These are phyloP conservation scores for Podila epigama DNA, from an alignment of 192 early-diverging fungal genomes.

Conservation along the genomic window DNA sequence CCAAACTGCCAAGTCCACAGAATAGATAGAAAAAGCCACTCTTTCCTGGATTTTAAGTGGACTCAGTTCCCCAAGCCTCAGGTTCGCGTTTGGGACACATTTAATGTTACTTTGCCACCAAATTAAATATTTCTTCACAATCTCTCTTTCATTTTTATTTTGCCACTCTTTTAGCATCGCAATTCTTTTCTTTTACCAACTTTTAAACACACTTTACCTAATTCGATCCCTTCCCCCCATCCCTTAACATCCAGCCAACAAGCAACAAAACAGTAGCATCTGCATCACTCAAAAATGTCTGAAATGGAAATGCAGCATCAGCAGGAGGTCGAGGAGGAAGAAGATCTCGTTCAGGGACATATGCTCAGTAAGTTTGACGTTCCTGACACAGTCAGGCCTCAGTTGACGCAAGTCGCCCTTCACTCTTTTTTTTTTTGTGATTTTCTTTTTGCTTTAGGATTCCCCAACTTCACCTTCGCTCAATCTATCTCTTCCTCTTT, in stretches of 20 bases:
- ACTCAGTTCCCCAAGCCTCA: no score
- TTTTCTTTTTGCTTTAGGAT: neutral
- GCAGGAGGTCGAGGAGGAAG: conserved; percentile 29
- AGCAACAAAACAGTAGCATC: neutral
- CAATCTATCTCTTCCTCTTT: neutral
- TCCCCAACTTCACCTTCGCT: neutral
- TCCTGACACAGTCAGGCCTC: neutral
- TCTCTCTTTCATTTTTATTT: no score
- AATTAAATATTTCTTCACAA: no score
- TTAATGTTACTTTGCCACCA: no score
- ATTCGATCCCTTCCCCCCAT: conserved; percentile 3
- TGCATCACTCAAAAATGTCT: conserved; percentile 11
- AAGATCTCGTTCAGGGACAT: conserved; percentile 15
- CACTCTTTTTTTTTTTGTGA: neutral
- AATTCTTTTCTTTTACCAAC: no score
- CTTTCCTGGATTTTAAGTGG: no score
- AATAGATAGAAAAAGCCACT: no score
- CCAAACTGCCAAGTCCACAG: no score
- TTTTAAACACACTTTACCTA: no score
- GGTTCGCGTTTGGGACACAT: no score
- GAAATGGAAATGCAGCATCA: conserved; percentile 29
- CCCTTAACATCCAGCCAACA: neutral
- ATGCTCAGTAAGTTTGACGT: conserved; percentile 17
- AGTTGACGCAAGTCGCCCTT: neutral
- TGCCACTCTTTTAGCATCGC: no score